Percentiles rank a stretch among this genome's conserved stretches.
Evolutionary conservation across 257 asterid species (phyloP).

Genomic region (Voacanga thouarsii): DNA sequence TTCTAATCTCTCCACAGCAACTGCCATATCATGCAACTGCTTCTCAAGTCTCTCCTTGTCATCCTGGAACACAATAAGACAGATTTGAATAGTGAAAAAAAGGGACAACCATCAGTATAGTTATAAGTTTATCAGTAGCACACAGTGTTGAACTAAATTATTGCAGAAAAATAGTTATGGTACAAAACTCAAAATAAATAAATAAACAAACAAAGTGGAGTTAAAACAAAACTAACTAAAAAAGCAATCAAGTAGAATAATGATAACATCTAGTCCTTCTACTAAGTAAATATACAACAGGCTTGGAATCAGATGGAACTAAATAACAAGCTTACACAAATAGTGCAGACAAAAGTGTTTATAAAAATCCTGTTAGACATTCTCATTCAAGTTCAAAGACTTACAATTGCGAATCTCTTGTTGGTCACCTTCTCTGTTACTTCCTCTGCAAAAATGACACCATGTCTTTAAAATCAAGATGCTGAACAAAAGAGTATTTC

Average conservation of each 20-base stretch:
- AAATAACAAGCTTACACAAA: slow-evolving; percentile 1
- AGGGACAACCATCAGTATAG: not conserved
- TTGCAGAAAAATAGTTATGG: not conserved
- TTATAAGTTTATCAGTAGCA: not conserved
- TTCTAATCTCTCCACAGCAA: slow-evolving; percentile 86
- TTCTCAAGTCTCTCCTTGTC: slow-evolving; percentile 87
- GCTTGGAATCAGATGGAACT: not conserved
- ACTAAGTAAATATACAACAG: not conserved
- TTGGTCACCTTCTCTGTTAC: slow-evolving; percentile 40
- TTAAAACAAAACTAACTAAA: not conserved
- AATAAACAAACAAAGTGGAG: too few species aligned
- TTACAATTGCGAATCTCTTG: slow-evolving; percentile 58
- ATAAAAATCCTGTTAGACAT: not conserved
- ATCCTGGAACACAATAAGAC: slow-evolving; percentile 44
- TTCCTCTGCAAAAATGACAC: slow-evolving; percentile 44
- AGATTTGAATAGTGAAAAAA: slow-evolving; percentile 2
- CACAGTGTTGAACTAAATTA: not conserved
- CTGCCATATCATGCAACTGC: slow-evolving; percentile 94
- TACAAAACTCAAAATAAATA: not conserved
- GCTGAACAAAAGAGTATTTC: not conserved
- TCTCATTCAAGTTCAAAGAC: slow-evolving; percentile 5
- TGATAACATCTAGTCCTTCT: not conserved
- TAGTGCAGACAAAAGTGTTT: slow-evolving; percentile 9
- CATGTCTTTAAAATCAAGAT: not conserved
- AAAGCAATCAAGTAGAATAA: not conserved